phyloP scores from a whole-genome alignment of 2,329 filamentous ascomycete species.

The Sporothrix dimorphospora region DNA sequence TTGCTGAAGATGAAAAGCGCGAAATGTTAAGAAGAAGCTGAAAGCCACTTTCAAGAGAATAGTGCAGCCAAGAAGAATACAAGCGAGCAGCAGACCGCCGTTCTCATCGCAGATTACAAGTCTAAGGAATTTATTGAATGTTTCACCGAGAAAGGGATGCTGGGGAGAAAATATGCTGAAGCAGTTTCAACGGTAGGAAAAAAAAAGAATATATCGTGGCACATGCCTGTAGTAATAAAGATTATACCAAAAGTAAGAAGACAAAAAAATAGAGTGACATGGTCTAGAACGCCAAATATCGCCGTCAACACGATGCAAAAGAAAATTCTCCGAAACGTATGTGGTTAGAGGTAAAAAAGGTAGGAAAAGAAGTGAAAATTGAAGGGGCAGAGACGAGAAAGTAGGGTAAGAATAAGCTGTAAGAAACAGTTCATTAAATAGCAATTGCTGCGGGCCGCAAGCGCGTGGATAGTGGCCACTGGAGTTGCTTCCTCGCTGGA shows the following conservation, averaged over 20 bases:
- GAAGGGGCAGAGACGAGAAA: background rate
- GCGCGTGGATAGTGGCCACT: background rate
- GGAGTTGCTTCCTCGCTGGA: background rate
- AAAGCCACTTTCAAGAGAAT: background rate
- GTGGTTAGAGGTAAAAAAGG: background rate
- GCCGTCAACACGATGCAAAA: background rate
- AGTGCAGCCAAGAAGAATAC: background rate
- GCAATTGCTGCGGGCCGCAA: background rate
- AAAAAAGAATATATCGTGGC: background rate
- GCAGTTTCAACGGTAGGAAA: background rate
- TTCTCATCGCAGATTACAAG: background rate
- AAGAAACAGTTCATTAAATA: background rate
- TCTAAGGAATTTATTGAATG: background rate
- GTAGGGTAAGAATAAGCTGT: background rate
- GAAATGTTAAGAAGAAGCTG: background rate
- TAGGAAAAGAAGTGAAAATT: background rate
- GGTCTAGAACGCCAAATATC: background rate
- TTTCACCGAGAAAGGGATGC: background rate
- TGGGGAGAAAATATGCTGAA: background rate
- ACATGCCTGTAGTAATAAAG: background rate
- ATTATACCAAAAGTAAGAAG: background rate
- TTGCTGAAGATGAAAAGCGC: too few relatives aligned
- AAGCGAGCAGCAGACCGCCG: background rate
- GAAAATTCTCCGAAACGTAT: background rate
- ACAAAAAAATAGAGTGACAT: background rate